These are phyloP conservation scores for Melanopsichium pennsylvanicum DNA, from an alignment of 1,284 basidiomycete species.

Conservation along the genomic window DNA sequence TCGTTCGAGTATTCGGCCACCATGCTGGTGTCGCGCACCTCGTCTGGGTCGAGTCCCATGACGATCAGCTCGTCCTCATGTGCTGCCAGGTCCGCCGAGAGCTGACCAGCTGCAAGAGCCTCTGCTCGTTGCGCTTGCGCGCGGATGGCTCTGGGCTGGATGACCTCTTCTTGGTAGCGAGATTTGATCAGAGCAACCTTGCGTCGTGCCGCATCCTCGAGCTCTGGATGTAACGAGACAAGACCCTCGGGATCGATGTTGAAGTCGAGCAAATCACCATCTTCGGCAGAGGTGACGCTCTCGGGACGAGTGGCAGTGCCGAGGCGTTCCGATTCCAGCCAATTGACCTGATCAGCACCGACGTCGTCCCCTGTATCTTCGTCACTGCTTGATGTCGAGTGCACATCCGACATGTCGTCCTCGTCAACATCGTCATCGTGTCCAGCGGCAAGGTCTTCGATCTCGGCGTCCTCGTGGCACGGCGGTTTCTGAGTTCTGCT, in stretches of 20 bases:
- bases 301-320: slow-evolving; percentile 29
- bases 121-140: slow-evolving; percentile 53
- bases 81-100: slow-evolving; percentile 54
- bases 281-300: slow-evolving; percentile 49
- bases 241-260: slow-evolving; percentile 61
- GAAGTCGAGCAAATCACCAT: slow-evolving; percentile 46
- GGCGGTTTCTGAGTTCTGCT: slow-evolving; percentile 1
- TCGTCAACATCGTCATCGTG: slow-evolving; percentile 20
- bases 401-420: slow-evolving; percentile 42
- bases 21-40: slow-evolving; percentile 92
- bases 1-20: slow-evolving; percentile 97
- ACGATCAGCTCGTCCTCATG: slow-evolving; percentile 61
- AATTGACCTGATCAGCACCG: slow-evolving; percentile 18
- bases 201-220: slow-evolving; percentile 56
- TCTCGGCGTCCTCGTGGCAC: slow-evolving; percentile 20
- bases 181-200: slow-evolving; percentile 56
- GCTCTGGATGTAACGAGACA: slow-evolving; percentile 58
- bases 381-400: slow-evolving; percentile 40
- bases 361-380: slow-evolving; percentile 30
- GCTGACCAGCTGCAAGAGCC: slow-evolving; percentile 50
- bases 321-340: slow-evolving; percentile 40
- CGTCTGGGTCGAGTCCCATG: slow-evolving; percentile 67
- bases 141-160: slow-evolving; percentile 46
- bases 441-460: slow-evolving; percentile 13
- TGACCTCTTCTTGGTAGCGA: slow-evolving; percentile 52